Evolutionary conservation across 768 basidiomycete species (phyloP).

Genomic region (Rhodotorula toruloides): DNA sequence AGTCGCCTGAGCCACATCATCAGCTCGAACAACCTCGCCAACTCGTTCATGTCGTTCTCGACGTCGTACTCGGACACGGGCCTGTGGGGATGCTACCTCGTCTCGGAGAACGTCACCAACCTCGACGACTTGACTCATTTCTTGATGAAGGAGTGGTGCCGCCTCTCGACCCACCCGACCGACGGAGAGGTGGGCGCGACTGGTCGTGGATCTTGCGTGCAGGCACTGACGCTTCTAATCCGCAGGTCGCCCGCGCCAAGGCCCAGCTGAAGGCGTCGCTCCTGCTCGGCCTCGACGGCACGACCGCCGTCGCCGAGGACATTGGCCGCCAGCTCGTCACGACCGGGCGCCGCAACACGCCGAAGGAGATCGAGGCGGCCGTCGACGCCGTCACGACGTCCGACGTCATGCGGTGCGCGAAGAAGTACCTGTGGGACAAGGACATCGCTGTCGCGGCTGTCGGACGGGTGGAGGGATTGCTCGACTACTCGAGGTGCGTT

Average conservation of each 20-base stretch:
- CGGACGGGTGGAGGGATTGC: conserved; percentile 42
- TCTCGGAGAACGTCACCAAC: conserved; percentile 76
- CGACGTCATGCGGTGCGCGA: conserved; percentile 68
- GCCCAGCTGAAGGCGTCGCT: conserved; percentile 94
- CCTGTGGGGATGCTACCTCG: conserved; percentile 94
- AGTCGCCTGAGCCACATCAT: conserved; percentile 87
- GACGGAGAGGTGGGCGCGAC: conserved; percentile 42
- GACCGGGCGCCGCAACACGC: conserved; percentile 79
- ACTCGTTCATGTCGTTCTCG: conserved; percentile 99
- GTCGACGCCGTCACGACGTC: conserved; percentile 54
- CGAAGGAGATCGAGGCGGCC: conserved; percentile 86
- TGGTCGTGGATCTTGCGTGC: neutral
- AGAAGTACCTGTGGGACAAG: conserved; percentile 57
- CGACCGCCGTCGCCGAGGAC: conserved; percentile 93
- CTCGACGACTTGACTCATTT: conserved; percentile 91
- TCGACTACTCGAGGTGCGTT: no score
- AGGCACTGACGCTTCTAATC: conserved; percentile 52
- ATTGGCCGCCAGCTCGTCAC: conserved; percentile 97
- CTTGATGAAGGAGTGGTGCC: conserved; percentile 65
- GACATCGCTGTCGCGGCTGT: conserved; percentile 33
- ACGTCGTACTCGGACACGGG: conserved; percentile 98
- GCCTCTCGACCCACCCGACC: conserved; percentile 83
- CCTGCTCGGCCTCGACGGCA: conserved; percentile 85
- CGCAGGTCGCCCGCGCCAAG: conserved; percentile 84
- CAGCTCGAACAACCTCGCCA: conserved; percentile 89